These are phyloP conservation scores for Echinosophora koreensis DNA, from an alignment of 306 rosid genomes.

Conservation along the genomic window DNA sequence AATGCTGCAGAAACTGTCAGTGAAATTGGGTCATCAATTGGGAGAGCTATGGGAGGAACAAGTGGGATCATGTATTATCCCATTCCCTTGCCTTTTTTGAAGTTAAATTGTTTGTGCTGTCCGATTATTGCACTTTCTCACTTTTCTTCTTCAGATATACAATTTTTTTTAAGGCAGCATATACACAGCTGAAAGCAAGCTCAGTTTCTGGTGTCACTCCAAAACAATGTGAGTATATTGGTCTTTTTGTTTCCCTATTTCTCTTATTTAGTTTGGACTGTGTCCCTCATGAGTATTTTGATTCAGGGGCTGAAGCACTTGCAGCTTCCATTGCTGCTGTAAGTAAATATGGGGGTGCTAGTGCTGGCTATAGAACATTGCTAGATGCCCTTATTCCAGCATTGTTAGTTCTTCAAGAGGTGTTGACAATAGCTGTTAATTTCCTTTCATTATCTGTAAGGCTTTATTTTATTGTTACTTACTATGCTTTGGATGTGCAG, in stretches of 20 bases:
- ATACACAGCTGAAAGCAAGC: constrained; percentile 67
- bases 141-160: constrained; percentile 60
- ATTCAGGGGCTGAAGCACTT: constrained; percentile 89
- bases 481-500: constrained; percentile 56
- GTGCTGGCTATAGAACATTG: constrained; percentile 92
- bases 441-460: constrained; percentile 37
- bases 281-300: constrained; percentile 46
- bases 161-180: constrained; percentile 87
- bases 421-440: constrained; percentile 37
- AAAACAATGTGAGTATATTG: constrained; percentile 71
- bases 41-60: constrained; percentile 96
- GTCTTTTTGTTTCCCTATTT: constrained; percentile 14
- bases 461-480: constrained; percentile 38
- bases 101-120: constrained; percentile 34
- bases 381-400: constrained; percentile 97
- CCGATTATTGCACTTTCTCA: constrained; percentile 23
- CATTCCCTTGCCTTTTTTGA: constrained; percentile 37
- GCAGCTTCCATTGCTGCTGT: constrained; percentile 84
- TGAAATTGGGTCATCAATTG: constrained; percentile 83
- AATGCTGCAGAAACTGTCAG: constrained; percentile 87
- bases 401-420: constrained; percentile 78
- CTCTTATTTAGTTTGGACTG: constrained; percentile 19
- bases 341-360: constrained; percentile 93
- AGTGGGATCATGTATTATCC: constrained; percentile 86
- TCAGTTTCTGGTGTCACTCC: constrained; percentile 56